Conservation (phyloP, 345 rosid species). For the Sisymbrium irio region DNA sequence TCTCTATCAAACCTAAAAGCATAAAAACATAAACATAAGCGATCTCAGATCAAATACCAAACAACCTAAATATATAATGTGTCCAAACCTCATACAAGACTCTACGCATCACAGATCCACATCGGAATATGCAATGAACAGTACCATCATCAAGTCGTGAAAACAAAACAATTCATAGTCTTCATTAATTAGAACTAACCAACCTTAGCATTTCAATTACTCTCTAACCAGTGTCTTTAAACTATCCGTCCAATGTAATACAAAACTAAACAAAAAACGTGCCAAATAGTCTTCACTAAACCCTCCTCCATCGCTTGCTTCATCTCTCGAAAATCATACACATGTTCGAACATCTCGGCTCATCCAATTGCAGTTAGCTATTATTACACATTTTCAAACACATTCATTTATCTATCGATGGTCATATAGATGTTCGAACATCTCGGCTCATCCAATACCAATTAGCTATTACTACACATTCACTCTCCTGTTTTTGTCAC, state of each 20-base stretch:
- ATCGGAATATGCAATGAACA: background rate
- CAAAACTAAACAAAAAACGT: background rate
- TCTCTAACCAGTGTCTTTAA: background rate
- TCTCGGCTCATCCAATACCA: background rate
- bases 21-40: constrained; percentile 12
- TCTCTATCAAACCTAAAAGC: constrained; percentile 77
- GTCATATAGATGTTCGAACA: too few relatives aligned
- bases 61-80: constrained; percentile 1
- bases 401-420: too few relatives aligned
- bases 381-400: background rate
- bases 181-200: background rate
- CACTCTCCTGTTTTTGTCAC: background rate
- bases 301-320: too few relatives aligned
- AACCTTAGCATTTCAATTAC: too few relatives aligned
- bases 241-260: background rate
- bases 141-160: background rate
- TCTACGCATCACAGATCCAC: background rate
- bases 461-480: background rate
- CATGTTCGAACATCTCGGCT: background rate
- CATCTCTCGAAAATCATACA: too few relatives aligned
- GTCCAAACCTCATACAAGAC: background rate
- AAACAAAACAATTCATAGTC: background rate
- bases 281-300: background rate
- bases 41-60: background rate
- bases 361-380: background rate